Conservation (phyloP, 768 basidiomycete species). For the Tremella fuciformis region DNA sequence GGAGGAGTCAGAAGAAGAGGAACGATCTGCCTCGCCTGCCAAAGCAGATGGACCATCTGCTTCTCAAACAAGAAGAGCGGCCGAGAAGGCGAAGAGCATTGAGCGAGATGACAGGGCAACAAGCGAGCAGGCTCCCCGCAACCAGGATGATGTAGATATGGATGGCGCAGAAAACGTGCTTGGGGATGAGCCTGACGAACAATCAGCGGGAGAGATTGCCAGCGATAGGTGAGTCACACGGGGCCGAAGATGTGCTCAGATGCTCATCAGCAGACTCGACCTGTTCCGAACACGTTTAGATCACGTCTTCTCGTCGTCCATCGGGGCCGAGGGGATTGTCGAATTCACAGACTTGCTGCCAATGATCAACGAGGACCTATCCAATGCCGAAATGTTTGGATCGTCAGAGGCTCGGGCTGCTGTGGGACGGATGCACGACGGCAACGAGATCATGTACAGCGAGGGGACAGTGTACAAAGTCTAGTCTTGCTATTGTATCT, state of each 20-base stretch:
- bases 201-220: constrained; percentile 16
- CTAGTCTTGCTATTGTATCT: constrained; percentile 11
- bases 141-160: constrained; percentile 40
- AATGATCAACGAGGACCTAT: constrained; percentile 71
- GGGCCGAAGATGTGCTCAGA: background rate
- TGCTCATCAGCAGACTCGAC: constrained; percentile 58
- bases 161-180: constrained; percentile 34
- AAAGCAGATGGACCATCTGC: constrained; percentile 57
- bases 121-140: constrained; percentile 5
- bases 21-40: constrained; percentile 52
- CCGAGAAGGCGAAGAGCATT: constrained; percentile 49
- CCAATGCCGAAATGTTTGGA: constrained; percentile 68
- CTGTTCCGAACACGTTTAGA: constrained; percentile 79
- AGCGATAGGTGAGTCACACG: constrained; percentile 26
- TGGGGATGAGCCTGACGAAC: constrained; percentile 11
- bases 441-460: constrained; percentile 81
- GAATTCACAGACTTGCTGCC: constrained; percentile 68
- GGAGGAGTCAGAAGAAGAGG: constrained; percentile 54
- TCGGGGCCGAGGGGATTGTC: constrained; percentile 72
- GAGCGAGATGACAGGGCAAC: constrained; percentile 18
- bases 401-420: constrained; percentile 73
- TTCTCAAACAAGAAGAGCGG: background rate
- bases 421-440: constrained; percentile 68
- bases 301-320: constrained; percentile 60
- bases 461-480: constrained; percentile 72